phyloP scores from a whole-genome alignment of 2,329 filamentous ascomycete species.

The Botrytis elliptica region DNA sequence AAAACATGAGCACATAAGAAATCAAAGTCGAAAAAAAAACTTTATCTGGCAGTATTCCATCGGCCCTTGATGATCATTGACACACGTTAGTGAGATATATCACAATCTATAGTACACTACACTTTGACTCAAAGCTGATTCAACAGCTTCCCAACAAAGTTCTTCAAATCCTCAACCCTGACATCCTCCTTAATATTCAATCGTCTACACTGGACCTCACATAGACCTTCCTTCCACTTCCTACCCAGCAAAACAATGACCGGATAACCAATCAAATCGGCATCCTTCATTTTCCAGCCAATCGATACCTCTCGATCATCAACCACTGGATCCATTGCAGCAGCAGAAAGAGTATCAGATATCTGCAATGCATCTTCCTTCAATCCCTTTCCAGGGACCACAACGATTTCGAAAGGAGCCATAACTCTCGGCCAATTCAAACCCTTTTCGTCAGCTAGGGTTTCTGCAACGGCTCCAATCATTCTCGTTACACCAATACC shows the following conservation, averaged over 20 bases:
- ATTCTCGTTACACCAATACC: conserved; percentile 92
- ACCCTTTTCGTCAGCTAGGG: conserved; percentile 67
- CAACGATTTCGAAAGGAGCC: conserved; percentile 75
- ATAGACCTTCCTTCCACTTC: conserved; percentile 51
- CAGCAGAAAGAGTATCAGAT: conserved; percentile 57
- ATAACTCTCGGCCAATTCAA: conserved; percentile 87
- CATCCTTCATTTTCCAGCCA: conserved; percentile 86
- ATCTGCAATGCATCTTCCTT: conserved; percentile 54
- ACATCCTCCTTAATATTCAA: conserved; percentile 32
- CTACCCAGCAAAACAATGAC: conserved; percentile 77
- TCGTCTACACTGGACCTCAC: conserved; percentile 39
- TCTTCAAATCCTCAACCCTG: conserved; percentile 26
- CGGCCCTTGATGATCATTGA: not conserved
- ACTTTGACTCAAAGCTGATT: conserved; percentile 24
- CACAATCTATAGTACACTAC: not conserved
- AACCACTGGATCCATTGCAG: conserved; percentile 61
- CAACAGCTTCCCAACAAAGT: conserved; percentile 27
- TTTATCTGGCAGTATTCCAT: no score
- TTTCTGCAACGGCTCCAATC: conserved; percentile 80
- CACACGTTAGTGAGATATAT: not conserved
- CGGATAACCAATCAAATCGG: conserved; percentile 85
- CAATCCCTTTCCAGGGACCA: conserved; percentile 55
- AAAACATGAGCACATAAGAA: no score
- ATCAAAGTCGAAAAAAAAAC: not conserved
- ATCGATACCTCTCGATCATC: conserved; percentile 71